phyloP scores from a whole-genome alignment of 345 rosid genomes.

The Nephelium lappaceum region DNA sequence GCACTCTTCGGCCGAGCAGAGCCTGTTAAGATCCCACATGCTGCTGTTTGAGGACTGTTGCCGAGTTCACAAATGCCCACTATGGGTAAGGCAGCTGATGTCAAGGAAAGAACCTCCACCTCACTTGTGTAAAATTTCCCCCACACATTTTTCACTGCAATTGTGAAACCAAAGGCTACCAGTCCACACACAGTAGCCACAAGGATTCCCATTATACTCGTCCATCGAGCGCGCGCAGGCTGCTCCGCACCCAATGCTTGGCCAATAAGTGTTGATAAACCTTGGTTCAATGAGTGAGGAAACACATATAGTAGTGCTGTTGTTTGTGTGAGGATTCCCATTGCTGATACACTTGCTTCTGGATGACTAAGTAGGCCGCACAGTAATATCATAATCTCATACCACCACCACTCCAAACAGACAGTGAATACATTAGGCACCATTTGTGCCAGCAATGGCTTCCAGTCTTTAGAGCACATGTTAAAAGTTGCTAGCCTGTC shows the following conservation, averaged over 20 bases:
- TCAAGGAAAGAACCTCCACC: slow-evolving; percentile 31
- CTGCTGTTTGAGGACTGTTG: slow-evolving; percentile 41
- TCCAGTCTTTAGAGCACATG: slow-evolving; percentile 18
- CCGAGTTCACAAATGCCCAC: slow-evolving; percentile 44
- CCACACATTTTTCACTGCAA: slow-evolving; percentile 27
- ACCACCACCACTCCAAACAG: slow-evolving; percentile 54
- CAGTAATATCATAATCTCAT: slow-evolving; percentile 39
- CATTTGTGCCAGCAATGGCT: slow-evolving; percentile 26
- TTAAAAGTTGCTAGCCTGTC: not conserved
- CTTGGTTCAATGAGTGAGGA: slow-evolving; percentile 32
- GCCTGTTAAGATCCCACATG: slow-evolving; percentile 35
- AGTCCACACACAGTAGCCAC: slow-evolving; percentile 29
- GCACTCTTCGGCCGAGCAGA: slow-evolving; percentile 30
- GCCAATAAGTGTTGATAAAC: slow-evolving; percentile 35
- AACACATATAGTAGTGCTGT: slow-evolving; percentile 38
- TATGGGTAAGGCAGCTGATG: slow-evolving; percentile 34
- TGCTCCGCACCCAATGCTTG: slow-evolving; percentile 33
- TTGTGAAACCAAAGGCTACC: slow-evolving; percentile 23
- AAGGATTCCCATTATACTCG: slow-evolving; percentile 28
- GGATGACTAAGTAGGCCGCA: slow-evolving; percentile 36
- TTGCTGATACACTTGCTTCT: slow-evolving; percentile 36
- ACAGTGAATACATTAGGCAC: slow-evolving; percentile 32
- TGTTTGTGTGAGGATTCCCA: slow-evolving; percentile 43
- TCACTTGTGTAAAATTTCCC: slow-evolving; percentile 35
- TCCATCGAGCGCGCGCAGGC: slow-evolving; percentile 25